Evolutionary conservation across 1,139 yeast genomes (phyloP).

Genomic region (Suhomyces taliae): DNA sequence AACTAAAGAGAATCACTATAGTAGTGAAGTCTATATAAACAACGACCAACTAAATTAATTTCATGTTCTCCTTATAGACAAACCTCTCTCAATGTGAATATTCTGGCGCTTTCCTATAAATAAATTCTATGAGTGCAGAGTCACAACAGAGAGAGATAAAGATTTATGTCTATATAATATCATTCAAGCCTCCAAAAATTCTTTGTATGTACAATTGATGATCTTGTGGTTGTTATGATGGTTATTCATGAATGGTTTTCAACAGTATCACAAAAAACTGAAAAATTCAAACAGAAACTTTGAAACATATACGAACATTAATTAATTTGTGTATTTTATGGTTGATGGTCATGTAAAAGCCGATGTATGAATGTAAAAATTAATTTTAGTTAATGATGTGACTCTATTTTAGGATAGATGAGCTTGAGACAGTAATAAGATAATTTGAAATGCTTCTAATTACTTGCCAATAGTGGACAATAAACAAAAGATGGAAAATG

Average conservation of each 20-base stretch:
- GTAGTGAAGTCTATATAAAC: constrained; percentile 8
- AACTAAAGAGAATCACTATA: constrained; percentile 1
- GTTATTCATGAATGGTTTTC: neutral
- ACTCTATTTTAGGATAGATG: constrained; percentile 2
- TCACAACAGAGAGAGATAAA: constrained; percentile 3
- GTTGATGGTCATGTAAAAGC: constrained; percentile 5
- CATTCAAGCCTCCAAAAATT: constrained; percentile 8
- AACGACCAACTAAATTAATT: neutral
- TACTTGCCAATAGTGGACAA: constrained; percentile 4
- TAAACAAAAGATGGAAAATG: constrained; percentile 4
- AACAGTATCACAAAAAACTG: constrained; percentile 4
- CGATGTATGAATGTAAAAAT: constrained; percentile 1
- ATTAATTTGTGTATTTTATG: constrained; percentile 6
- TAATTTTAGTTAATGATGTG: constrained; percentile 3
- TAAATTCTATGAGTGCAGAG: constrained; percentile 5
- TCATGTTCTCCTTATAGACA: neutral
- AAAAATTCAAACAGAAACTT: constrained; percentile 6
- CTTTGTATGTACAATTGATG: constrained; percentile 11
- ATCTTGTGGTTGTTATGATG: constrained; percentile 1
- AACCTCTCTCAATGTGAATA: neutral
- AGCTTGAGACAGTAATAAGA: constrained; percentile 4
- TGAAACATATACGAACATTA: constrained; percentile 1
- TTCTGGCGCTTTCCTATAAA: constrained; percentile 8
- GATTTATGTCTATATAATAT: constrained; percentile 9
- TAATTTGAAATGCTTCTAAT: neutral